Evolutionary conservation across 2,329 filamentous ascomycete species (phyloP), one percentile per base, ranked within the genome.

Genomic region (Aureobasidium sp.): DNA sequence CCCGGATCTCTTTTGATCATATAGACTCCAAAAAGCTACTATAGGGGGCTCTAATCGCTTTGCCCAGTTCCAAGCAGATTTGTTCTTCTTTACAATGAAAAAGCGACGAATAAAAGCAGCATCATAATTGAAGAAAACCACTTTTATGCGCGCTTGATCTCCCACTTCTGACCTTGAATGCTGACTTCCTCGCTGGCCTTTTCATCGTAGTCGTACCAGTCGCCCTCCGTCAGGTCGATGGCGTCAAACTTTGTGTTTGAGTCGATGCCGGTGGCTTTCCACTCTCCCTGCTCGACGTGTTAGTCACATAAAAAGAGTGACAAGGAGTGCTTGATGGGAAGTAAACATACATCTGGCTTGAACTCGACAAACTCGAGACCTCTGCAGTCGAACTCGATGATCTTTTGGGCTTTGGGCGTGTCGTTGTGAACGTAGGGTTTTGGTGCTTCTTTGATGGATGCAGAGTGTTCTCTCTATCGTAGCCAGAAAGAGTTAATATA

Each of bases 361-460:
- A 97, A 99, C 56, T 94, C 89, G 0, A 84, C 85, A 68, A 99
- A 97, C 68, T 99, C 94, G 2, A 97, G 80, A 2, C 94, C 94
- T 66, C 94, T 87, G 74, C 93, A 97, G 77, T 99, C 94, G 67
- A 99, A 89, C 69, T 93, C 89, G 62, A 99, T 81, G 63, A 99
- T 84, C 68, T 90, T 91, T 72, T 89, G 86, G n/a, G 15, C 17
- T 31, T 90, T 81, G 11, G 89, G 89, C 64, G 90, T 88, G 37
- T 59, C 55, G 14, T 78, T 76, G 63, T 87, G 86, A 65, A 84
- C 79, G 68, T 97, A 97, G 1, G 87, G 71, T 37, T 81, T 82
- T 0, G 94, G 90, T 0, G 86, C 81, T 14, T 86, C 82, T 70
- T 87, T 88, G 76, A 99, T 91, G 42, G 86, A 88, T 61, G 93